Evolutionary conservation across 75 land plant genomes (phyloP).

Genomic region (Selaginella moellendorffii): DNA sequence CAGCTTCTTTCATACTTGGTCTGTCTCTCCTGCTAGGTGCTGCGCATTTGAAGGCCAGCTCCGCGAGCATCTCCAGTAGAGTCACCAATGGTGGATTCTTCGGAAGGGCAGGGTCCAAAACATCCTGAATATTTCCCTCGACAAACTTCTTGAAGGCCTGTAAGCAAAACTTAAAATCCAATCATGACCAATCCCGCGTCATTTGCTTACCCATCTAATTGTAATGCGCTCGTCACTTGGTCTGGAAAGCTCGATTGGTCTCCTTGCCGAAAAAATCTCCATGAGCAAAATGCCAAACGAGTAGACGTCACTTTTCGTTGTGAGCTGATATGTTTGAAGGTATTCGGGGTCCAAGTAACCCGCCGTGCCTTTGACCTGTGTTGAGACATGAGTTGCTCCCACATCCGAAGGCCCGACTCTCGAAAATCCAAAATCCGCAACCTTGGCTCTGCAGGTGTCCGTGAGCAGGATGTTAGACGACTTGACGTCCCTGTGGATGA

Average conservation of each 20-base stretch:
- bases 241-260: slow-evolving; percentile 66
- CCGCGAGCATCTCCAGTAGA: slow-evolving; percentile 28
- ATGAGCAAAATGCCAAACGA: slow-evolving; percentile 75
- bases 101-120: slow-evolving; percentile 49
- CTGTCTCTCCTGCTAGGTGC: slow-evolving; percentile 53
- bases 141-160: slow-evolving; percentile 69
- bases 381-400: slow-evolving; percentile 70
- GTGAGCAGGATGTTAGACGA: slow-evolving; percentile 55
- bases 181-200: too few relatives aligned
- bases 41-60: slow-evolving; percentile 58
- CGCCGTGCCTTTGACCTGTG: slow-evolving; percentile 95
- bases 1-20: slow-evolving; percentile 72
- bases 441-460: slow-evolving; percentile 50
- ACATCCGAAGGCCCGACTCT: slow-evolving; percentile 23
- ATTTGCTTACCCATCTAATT: slow-evolving; percentile 87
- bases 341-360: slow-evolving; percentile 98
- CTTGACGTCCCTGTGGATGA: slow-evolving; percentile 68
- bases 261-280: slow-evolving; percentile 76
- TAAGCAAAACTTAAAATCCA: too few relatives aligned
- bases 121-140: slow-evolving; percentile 33
- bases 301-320: slow-evolving; percentile 77
- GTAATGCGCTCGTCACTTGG: slow-evolving; percentile 58
- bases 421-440: slow-evolving; percentile 70
- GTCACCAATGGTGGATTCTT: slow-evolving; percentile 28
- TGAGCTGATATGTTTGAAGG: slow-evolving; percentile 74